Evolutionary conservation across 1,139 yeast species (phyloP), one percentile per base, ranked within the genome.

Genomic region (Candida sp.): DNA sequence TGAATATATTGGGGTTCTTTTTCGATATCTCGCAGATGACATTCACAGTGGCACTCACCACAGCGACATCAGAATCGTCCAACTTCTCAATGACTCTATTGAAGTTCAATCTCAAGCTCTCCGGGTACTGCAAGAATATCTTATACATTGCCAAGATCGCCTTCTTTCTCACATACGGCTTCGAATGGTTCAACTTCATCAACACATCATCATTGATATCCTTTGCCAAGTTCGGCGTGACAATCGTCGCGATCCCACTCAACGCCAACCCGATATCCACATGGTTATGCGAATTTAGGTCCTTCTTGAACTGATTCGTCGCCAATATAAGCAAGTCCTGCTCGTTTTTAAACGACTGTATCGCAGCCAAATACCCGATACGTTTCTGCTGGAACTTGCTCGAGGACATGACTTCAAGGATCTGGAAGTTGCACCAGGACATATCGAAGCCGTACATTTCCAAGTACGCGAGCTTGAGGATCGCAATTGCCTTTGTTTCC

Each of bases 391-490:
- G 97, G 66, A 94, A 88, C 66, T 88, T 90, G 42, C 84, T 73
- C 31, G 96, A 86, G 25, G 97, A 85, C 98, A 96, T 94, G 37
- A 94, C 98, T 67, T 96, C 99, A 56, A 96, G 71, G 30, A 94
- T 91, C 65, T 91, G 93, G 71, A 96, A 96, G 59, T 92, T 90
- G 46, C 97, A 92, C 98, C 98, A 96, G 9, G 96, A 81, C 97
- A 96, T 93, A 67, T 96, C 99, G 65, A 85, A 91, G 2, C 99
- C 99, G 60, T 91, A 92, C 98, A 96, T 94, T 66, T 94, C 99
- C 65, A 94, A 73, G 63, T 96, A 96, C 1, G 98, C 84, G 58
- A 96, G 73, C 66, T 96, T 96, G 62, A 94, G 78, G 2, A 94
- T 80, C 0, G 98, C 97, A 79, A 86, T 92, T 1, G 98, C 90